These are phyloP conservation scores for Helichrysum umbraculigerum DNA, from an alignment of 129 eudicot species.

Conservation along the genomic window DNA sequence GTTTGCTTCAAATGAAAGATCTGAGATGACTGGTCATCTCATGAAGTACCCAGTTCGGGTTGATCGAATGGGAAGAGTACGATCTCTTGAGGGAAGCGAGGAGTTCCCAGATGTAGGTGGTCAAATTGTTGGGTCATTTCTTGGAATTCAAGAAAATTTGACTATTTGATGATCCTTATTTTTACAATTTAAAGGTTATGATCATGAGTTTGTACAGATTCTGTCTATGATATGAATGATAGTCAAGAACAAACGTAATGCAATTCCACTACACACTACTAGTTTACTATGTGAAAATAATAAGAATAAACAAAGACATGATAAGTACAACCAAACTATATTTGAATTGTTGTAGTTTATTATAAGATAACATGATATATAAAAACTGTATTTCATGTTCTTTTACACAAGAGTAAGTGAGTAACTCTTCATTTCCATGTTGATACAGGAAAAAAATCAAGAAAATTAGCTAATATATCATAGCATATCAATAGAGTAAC, in stretches of 20 bases:
- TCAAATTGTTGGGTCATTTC: conserved; percentile 67
- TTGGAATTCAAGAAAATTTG: conserved; percentile 82
- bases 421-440: background rate
- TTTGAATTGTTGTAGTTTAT: background rate
- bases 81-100: conserved; percentile 65
- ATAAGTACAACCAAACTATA: background rate
- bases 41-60: conserved; percentile 81
- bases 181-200: conserved; percentile 3
- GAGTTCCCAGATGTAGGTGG: conserved; percentile 88
- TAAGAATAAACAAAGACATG: background rate
- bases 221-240: background rate
- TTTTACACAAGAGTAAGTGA: background rate
- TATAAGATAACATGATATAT: background rate
- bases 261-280: background rate
- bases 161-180: conserved; percentile 46
- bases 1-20: conserved; percentile 48
- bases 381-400: background rate
- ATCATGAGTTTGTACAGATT: background rate
- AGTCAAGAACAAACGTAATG: background rate
- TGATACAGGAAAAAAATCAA: background rate
- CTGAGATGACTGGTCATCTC: conserved; percentile 83
- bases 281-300: conserved; percentile 2
- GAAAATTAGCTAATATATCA: background rate
- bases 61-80: conserved; percentile 65
- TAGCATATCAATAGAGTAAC: background rate